phyloP scores from a whole-genome alignment of 129 eudicot genomes.

The Helichrysum umbraculigerum region DNA sequence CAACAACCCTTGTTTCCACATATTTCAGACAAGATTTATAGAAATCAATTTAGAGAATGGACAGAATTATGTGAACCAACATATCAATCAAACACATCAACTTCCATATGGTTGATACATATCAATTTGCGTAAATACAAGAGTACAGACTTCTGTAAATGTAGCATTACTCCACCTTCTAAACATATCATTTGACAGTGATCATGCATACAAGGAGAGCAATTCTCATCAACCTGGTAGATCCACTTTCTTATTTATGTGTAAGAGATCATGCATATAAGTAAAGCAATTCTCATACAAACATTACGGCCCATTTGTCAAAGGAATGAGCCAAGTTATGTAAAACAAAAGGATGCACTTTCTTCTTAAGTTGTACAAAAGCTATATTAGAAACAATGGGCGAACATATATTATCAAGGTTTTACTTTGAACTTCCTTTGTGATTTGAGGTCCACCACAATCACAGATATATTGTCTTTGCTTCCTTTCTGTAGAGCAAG shows the following conservation, averaged over 20 bases:
- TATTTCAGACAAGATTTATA: too few species aligned
- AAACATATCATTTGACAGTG: neutral
- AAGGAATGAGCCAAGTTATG: constrained; percentile 12
- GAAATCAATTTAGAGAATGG: too few species aligned
- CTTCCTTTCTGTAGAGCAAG: constrained; percentile 82
- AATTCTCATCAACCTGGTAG: neutral
- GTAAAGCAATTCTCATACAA: constrained; percentile 21
- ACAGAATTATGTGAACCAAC: too few species aligned
- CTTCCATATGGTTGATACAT: neutral
- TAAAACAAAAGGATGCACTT: constrained; percentile 16
- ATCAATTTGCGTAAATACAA: neutral
- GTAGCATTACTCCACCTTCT: neutral
- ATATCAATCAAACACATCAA: too few species aligned
- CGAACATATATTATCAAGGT: constrained; percentile 40
- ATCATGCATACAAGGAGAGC: too few species aligned
- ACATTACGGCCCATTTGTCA: constrained; percentile 14
- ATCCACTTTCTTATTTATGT: constrained; percentile 20
- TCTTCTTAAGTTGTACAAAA: constrained; percentile 22
- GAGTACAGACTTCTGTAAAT: neutral
- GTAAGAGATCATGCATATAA: constrained; percentile 19
- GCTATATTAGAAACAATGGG: constrained; percentile 27
- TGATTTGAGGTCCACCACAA: constrained; percentile 78
- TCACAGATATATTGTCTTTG: constrained; percentile 75
- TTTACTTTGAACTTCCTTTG: constrained; percentile 75
- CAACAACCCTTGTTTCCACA: too few species aligned